phyloP scores from a whole-genome alignment of 768 basidiomycete species.

The Russula compacta region DNA sequence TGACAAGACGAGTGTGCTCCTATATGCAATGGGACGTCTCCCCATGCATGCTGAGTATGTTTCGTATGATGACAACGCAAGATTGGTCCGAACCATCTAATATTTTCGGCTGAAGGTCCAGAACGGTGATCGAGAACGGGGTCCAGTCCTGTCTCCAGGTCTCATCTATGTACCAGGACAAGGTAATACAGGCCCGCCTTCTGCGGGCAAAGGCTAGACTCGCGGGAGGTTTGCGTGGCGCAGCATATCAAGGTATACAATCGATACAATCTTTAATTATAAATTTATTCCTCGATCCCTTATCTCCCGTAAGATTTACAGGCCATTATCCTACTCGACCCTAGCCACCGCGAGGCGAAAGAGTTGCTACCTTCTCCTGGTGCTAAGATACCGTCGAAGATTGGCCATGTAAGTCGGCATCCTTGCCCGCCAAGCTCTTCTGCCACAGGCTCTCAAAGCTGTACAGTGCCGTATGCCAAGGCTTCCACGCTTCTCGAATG shows the following conservation, averaged over 20 bases:
- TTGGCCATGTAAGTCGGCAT: slow-evolving; percentile 36
- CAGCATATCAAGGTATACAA: slow-evolving; percentile 57
- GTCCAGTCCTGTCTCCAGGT: slow-evolving; percentile 62
- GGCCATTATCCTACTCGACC: slow-evolving; percentile 50
- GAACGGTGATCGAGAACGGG: slow-evolving; percentile 62
- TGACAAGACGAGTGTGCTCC: slow-evolving; percentile 60
- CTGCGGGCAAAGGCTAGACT: slow-evolving; percentile 59
- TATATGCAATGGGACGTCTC: slow-evolving; percentile 79
- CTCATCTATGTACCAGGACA: slow-evolving; percentile 40
- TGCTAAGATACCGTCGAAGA: background rate
- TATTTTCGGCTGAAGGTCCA: slow-evolving; percentile 32
- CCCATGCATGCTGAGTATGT: slow-evolving; percentile 53
- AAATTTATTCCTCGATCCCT: background rate
- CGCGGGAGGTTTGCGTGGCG: slow-evolving; percentile 47
- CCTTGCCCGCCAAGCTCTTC: slow-evolving; percentile 33
- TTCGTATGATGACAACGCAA: background rate
- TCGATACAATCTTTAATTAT: too few species aligned
- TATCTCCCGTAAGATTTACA: slow-evolving; percentile 42
- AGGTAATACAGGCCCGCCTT: slow-evolving; percentile 50
- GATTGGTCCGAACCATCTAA: background rate
- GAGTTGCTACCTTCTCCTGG: slow-evolving; percentile 40
- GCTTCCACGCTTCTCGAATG: slow-evolving; percentile 50
- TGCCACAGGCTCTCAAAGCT: background rate
- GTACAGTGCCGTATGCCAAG: slow-evolving; percentile 30
- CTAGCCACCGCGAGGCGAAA: slow-evolving; percentile 62